Conservation (phyloP, 2,329 filamentous ascomycete genomes). For the Penicillium sp. region DNA sequence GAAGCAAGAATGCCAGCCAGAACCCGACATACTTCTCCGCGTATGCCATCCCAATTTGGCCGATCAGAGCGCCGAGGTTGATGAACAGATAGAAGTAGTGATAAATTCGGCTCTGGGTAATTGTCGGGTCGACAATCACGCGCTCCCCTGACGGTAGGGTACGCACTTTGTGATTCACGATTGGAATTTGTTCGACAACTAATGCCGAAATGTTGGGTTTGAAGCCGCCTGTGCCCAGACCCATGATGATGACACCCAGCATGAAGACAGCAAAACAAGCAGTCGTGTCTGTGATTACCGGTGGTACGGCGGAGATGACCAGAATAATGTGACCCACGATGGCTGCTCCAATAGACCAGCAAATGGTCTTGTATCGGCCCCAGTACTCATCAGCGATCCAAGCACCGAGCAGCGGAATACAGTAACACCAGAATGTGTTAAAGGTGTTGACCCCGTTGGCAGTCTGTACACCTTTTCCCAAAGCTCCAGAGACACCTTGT, state of each 20-base stretch:
- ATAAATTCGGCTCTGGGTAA: conserved; percentile 68
- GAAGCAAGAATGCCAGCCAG: conserved; percentile 69
- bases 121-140: conserved; percentile 68
- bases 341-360: conserved; percentile 63
- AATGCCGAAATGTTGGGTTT: conserved; percentile 76
- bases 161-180: conserved; percentile 58
- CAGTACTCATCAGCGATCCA: conserved; percentile 67
- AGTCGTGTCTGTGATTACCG: conserved; percentile 60
- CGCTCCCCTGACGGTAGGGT: conserved; percentile 60
- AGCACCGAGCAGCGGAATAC: conserved; percentile 59
- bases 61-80: conserved; percentile 64
- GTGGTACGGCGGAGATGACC: conserved; percentile 63
- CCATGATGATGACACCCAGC: conserved; percentile 65
- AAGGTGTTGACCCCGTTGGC: conserved; percentile 49
- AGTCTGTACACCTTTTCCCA: conserved; percentile 54
- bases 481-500: conserved; percentile 44
- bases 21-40: conserved; percentile 75
- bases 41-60: conserved; percentile 68
- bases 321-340: conserved; percentile 67
- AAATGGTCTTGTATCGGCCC: conserved; percentile 69
- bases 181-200: conserved; percentile 68
- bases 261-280: conserved; percentile 64
- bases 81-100: conserved; percentile 71
- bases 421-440: conserved; percentile 63
- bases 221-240: conserved; percentile 74